Conservation (phyloP, 1,284 basidiomycete species). For the Boletus hoseneyae region DNA sequence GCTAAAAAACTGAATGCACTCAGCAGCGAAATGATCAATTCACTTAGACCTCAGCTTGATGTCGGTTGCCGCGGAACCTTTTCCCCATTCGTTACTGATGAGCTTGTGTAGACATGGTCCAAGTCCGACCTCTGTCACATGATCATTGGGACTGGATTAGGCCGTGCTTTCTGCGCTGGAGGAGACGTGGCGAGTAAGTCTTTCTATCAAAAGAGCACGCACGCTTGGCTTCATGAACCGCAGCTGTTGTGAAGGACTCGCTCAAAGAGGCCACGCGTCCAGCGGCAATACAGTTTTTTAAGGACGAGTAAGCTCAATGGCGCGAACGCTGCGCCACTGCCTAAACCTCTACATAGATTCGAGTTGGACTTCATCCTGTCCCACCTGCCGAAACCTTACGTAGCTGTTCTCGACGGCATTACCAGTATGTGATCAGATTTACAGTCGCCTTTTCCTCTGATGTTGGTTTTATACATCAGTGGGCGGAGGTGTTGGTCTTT, state of each 20-base stretch:
- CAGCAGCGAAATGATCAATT: conserved; percentile 77
- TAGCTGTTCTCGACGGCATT: conserved; percentile 87
- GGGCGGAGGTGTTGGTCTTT: conserved; percentile 94
- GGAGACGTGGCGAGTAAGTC: conserved; percentile 86
- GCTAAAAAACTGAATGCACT: conserved; percentile 86
- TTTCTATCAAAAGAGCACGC: conserved; percentile 4
- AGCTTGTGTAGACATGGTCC: conserved; percentile 68
- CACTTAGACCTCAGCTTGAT: conserved; percentile 72
- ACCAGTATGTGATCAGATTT: conserved; percentile 63
- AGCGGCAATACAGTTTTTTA: conserved; percentile 82
- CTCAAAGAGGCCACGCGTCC: conserved; percentile 49
- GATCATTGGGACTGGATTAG: conserved; percentile 76
- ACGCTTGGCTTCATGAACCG: conserved; percentile 14
- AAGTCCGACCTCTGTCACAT: conserved; percentile 70
- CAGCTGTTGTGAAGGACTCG: conserved; percentile 58
- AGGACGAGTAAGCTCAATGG: conserved; percentile 65
- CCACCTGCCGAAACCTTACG: conserved; percentile 80
- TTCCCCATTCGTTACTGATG: conserved; percentile 13
- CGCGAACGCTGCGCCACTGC: conserved; percentile 3
- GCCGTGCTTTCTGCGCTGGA: conserved; percentile 90
- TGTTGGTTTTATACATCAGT: conserved; percentile 47
- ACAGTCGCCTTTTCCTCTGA: conserved; percentile 17
- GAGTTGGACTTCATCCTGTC: conserved; percentile 87
- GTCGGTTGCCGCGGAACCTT: conserved; percentile 38
- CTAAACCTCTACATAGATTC: conserved; percentile 53